Conservation (phyloP, 352 stramenopile species). For the Peronospora belbahrii region DNA sequence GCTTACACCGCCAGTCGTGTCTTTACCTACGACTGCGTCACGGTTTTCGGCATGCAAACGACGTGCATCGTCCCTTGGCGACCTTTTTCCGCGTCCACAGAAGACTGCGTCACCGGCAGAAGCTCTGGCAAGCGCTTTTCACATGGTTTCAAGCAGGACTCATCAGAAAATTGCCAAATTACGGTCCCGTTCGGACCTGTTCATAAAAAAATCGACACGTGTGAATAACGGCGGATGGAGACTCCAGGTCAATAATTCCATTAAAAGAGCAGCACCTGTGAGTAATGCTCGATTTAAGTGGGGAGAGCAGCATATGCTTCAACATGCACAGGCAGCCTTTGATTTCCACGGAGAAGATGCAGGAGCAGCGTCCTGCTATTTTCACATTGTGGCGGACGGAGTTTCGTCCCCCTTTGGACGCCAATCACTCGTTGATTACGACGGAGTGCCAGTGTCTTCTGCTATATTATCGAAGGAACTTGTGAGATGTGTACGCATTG, state of each 20-base stretch:
- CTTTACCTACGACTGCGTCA: slow-evolving; percentile 2
- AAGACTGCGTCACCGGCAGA: slow-evolving; percentile 22
- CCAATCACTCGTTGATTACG: slow-evolving; percentile 17
- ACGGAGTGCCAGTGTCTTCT: slow-evolving; percentile 38
- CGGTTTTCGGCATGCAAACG: slow-evolving; percentile 29
- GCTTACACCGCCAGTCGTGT: slow-evolving; percentile 7
- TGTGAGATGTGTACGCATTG: slow-evolving; percentile 36
- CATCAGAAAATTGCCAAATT: slow-evolving; percentile 36
- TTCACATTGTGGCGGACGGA: slow-evolving; percentile 77
- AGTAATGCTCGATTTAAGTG: slow-evolving; percentile 20
- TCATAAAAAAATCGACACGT: slow-evolving; percentile 24
- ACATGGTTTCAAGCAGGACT: slow-evolving; percentile 30
- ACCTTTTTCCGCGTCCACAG: slow-evolving; percentile 28
- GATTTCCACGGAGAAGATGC: slow-evolving; percentile 70
- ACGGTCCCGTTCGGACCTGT: slow-evolving; percentile 35
- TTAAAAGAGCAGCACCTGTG: slow-evolving; percentile 10
- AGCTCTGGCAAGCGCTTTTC: slow-evolving; percentile 38
- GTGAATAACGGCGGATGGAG: slow-evolving; percentile 16
- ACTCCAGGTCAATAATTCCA: slow-evolving; percentile 26
- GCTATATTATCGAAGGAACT: slow-evolving; percentile 46
- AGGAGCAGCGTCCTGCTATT: slow-evolving; percentile 41
- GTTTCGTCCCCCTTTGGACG: slow-evolving; percentile 57
- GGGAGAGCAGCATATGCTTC: too few relatives aligned
- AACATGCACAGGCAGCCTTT: too few relatives aligned
- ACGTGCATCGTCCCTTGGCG: slow-evolving; percentile 43